These are phyloP conservation scores for Reutealis trisperma DNA, from an alignment of 345 rosid genomes.

Conservation along the genomic window DNA sequence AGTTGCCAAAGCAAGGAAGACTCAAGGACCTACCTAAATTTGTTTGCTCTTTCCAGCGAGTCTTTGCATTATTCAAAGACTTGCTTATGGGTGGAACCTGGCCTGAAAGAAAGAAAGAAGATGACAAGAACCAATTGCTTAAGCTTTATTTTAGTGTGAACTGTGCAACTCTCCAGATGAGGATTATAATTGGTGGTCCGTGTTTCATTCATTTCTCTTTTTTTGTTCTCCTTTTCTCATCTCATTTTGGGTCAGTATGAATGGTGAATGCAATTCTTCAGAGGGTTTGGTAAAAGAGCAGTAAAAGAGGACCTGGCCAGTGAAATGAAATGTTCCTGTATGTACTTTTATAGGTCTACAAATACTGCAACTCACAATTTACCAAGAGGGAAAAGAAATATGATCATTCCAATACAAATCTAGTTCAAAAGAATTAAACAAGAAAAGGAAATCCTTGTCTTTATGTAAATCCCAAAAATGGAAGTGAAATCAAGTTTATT, in stretches of 20 bases:
- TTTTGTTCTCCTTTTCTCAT: not conserved
- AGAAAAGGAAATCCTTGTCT: no score
- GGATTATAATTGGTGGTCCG: no score
- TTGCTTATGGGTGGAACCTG: not conserved
- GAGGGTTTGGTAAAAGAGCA: not conserved
- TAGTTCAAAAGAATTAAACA: no score
- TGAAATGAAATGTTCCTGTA: no score
- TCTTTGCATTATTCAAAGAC: slow-evolving; percentile 6
- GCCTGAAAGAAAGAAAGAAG: not conserved
- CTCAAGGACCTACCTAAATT: slow-evolving; percentile 18
- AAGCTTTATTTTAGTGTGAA: not conserved
- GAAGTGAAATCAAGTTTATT: no score
- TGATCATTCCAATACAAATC: no score
- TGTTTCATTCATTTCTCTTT: no score
- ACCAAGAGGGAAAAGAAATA: no score
- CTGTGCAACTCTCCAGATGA: no score
- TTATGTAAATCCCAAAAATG: no score
- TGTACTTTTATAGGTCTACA: no score
- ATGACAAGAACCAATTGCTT: not conserved
- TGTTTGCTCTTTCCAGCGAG: not conserved
- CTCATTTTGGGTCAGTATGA: not conserved
- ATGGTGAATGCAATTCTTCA: not conserved
- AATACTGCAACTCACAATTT: no score
- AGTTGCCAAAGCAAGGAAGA: slow-evolving; percentile 21
- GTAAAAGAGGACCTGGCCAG: not conserved